Evolutionary conservation across 169 alveolate species (phyloP), one percentile per base, ranked within the genome.

Genomic region (Babesia gibsoni): DNA sequence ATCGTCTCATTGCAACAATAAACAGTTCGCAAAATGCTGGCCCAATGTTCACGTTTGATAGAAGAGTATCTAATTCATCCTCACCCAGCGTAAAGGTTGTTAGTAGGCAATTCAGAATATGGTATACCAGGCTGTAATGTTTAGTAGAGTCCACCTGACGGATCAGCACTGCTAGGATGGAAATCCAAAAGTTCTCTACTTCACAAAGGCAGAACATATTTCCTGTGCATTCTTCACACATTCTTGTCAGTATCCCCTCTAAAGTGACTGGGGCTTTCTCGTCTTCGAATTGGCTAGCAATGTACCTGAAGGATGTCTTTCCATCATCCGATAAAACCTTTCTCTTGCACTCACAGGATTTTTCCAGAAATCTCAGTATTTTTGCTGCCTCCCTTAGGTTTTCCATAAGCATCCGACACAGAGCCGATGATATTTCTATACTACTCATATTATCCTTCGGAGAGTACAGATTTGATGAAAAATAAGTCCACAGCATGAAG

Each of bases 1-100:
- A 23, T 36, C 57, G 56, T 12, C 75, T 29, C 2, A 59, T 67
- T 35, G 73, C 33, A 4, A 58, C 41, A 4, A 64, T 65, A 18
- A 77, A 57, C 29, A 77, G 48, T n/a, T 65, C 75, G 67, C 86
- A 77, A 45, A 77, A 77, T 29, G 59, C 53, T 8, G 74, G 82
- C 0, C 86, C 86, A 41, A 77, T 18, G 30, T 48, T 50, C 14
- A 67, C 57, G 29, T 52, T 45, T 4, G 82, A 67, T 35, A 77
- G 66, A 20, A 77, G 52, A 32, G 52, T 46, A n/a, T 77, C 80
- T 9, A 68, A 59, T 22, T 77, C 73, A n/a, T 64, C 69, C 14
- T 68, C 73, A 14, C 81, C 75, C 53, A 77, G 33, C 20, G 82
- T 67, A 41, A 77, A 77, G 25, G 79, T 77, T 14, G 86, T 61